Conservation (phyloP, 768 basidiomycete genomes). For the Pleurotus eryngii region DNA sequence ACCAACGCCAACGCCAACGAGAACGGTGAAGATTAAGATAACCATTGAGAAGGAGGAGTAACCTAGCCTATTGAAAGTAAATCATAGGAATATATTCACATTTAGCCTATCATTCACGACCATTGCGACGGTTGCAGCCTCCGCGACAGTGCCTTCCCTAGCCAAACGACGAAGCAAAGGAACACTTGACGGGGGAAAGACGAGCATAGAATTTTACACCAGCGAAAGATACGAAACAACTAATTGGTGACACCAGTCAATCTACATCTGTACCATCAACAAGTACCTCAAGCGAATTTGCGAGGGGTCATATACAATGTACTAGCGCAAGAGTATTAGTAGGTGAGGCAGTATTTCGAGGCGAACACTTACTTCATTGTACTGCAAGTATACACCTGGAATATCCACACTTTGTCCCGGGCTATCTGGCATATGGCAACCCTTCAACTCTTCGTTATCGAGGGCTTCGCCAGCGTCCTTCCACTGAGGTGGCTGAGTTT, state of each 20-base stretch:
- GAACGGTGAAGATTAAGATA: slow-evolving; percentile 3
- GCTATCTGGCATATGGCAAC: slow-evolving; percentile 62
- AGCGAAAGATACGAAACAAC: too few species aligned
- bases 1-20: background rate
- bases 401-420: slow-evolving; percentile 28
- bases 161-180: too few species aligned
- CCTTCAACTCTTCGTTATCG: slow-evolving; percentile 44
- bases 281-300: slow-evolving; percentile 59
- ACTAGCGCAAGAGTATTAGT: slow-evolving; percentile 29
- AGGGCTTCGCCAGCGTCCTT: slow-evolving; percentile 54
- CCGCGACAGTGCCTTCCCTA: too few species aligned
- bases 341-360: background rate
- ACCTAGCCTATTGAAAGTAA: too few species aligned
- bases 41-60: slow-evolving; percentile 3
- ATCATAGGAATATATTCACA: too few species aligned
- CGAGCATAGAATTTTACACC: too few species aligned
- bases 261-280: slow-evolving; percentile 50
- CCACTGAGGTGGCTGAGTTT: slow-evolving; percentile 50
- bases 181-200: too few species aligned
- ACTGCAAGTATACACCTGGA: slow-evolving; percentile 34
- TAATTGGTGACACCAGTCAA: too few species aligned
- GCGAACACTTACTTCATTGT: slow-evolving; percentile 48
- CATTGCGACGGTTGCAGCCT: too few species aligned
- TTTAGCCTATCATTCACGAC: too few species aligned
- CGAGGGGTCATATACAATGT: slow-evolving; percentile 57